Evolutionary conservation across 1,284 basidiomycete species (phyloP).

Genomic region (Fomitopsis pinicola): DNA sequence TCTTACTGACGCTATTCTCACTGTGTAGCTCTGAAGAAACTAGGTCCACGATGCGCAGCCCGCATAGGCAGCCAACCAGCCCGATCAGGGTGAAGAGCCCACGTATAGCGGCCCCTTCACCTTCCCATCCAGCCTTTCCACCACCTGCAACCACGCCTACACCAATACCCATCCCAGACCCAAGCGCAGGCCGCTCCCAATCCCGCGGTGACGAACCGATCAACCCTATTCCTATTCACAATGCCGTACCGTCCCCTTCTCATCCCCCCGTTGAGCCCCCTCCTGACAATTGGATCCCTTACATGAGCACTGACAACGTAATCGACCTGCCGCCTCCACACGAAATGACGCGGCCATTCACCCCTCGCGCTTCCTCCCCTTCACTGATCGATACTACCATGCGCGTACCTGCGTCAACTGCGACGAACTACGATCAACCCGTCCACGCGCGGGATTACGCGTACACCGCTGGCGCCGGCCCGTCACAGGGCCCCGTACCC

Average conservation of each 20-base stretch:
- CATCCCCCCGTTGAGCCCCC: conserved; percentile 23
- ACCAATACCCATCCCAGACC: conserved; percentile 13
- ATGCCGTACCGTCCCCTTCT: conserved; percentile 18
- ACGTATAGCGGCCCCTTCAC: conserved; percentile 16
- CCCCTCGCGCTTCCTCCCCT: conserved; percentile 13
- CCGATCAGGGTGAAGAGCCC: conserved; percentile 13
- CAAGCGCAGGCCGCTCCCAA: conserved; percentile 10
- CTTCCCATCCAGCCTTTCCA: conserved; percentile 23
- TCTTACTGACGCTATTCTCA: not conserved
- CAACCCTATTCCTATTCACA: conserved; percentile 31
- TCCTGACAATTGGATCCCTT: conserved; percentile 40
- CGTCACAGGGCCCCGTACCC: conserved; percentile 4
- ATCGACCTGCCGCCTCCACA: conserved; percentile 37
- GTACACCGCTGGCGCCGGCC: conserved; percentile 9
- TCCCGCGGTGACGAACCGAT: conserved; percentile 11
- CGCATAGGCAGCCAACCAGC: conserved; percentile 16
- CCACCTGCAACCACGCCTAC: conserved; percentile 16
- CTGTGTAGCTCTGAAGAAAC: conserved; percentile 9
- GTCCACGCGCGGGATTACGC: conserved; percentile 20
- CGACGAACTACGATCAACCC: conserved; percentile 4
- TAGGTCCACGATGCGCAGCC: conserved; percentile 9
- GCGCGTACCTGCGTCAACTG: conserved; percentile 4
- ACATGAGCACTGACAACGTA: conserved; percentile 21
- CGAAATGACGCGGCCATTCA: conserved; percentile 26
- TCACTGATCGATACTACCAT: conserved; percentile 4